phyloP scores from a whole-genome alignment of 1,139 yeast genomes.

The Nakaseomyces bracarensis region DNA sequence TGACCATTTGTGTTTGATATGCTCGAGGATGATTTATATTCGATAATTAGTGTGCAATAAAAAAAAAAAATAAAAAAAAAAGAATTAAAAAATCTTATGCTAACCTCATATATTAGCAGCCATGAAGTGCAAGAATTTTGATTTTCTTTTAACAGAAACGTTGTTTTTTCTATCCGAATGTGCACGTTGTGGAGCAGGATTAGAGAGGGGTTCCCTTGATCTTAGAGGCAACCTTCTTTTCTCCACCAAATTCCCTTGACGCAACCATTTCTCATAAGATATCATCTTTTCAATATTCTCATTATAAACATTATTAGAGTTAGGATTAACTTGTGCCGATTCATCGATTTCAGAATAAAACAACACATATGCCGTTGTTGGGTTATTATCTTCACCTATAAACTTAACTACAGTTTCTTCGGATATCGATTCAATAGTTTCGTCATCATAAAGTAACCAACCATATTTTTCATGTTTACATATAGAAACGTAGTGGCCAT shows the following conservation, averaged over 20 bases:
- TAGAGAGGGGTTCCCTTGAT: conserved; percentile 4
- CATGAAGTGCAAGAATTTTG: conserved; percentile 15
- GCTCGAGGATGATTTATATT: too few relatives aligned
- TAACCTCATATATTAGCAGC: conserved; percentile 4
- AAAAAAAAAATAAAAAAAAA: not conserved
- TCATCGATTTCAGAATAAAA: conserved; percentile 47
- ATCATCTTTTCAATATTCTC: conserved; percentile 23
- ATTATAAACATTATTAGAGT: not conserved
- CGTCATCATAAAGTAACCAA: conserved; percentile 93
- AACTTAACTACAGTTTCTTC: conserved; percentile 78
- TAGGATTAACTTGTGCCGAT: not conserved
- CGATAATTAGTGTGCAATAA: not conserved
- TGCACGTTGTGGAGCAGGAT: conserved; percentile 8
- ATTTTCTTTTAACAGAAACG: conserved; percentile 9
- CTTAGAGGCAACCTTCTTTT: not conserved
- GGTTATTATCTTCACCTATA: conserved; percentile 81
- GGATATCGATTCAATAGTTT: conserved; percentile 81
- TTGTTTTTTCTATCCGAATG: conserved; percentile 4
- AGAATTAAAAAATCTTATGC: not conserved
- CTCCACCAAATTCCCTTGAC: conserved; percentile 9
- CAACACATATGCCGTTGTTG: conserved; percentile 85
- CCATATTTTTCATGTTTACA: conserved; percentile 73
- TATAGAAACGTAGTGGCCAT: conserved; percentile 88
- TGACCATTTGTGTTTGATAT: too few relatives aligned
- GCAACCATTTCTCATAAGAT: conserved; percentile 20